phyloP scores from a whole-genome alignment of 108 stramenopile species.

The Aureococcus anophagefferens region DNA sequence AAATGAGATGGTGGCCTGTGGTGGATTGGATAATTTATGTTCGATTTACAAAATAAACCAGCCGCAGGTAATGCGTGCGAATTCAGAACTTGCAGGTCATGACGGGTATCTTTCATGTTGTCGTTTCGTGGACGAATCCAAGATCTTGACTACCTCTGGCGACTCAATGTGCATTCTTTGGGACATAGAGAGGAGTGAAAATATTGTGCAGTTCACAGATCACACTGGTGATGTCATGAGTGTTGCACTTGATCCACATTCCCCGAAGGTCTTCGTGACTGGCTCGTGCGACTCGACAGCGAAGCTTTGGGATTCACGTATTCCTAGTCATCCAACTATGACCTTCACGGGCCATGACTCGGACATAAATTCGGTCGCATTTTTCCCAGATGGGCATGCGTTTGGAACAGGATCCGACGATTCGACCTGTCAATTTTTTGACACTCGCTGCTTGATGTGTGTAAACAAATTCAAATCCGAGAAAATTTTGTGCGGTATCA shows the following conservation, averaged over 20 bases:
- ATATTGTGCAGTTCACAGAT: slow-evolving; percentile 70
- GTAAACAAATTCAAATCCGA: slow-evolving; percentile 72
- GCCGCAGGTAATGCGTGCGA: slow-evolving; percentile 47
- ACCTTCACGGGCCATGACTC: slow-evolving; percentile 88
- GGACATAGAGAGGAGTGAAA: slow-evolving; percentile 75
- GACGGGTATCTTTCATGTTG: slow-evolving; percentile 97
- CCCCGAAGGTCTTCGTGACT: slow-evolving; percentile 78
- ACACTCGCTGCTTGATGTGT: slow-evolving; percentile 80
- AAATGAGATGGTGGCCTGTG: slow-evolving; percentile 85
- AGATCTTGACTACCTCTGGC: slow-evolving; percentile 83
- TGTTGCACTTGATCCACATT: slow-evolving; percentile 60
- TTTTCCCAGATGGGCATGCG: slow-evolving; percentile 82
- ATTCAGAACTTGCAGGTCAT: slow-evolving; percentile 86
- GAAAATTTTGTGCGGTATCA: slow-evolving; percentile 63
- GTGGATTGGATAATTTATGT: slow-evolving; percentile 98
- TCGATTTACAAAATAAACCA: slow-evolving; percentile 81
- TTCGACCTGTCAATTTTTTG: slow-evolving; percentile 82
- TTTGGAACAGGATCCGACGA: slow-evolving; percentile 91
- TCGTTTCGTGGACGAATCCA: slow-evolving; percentile 71
- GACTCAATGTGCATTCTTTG: slow-evolving; percentile 93
- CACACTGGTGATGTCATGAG: slow-evolving; percentile 92
- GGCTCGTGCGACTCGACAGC: slow-evolving; percentile 86
- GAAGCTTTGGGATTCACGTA: slow-evolving; percentile 94
- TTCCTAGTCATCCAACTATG: slow-evolving; percentile 51
- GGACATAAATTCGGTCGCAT: slow-evolving; percentile 92